Percentiles rank a stretch among this genome's conserved stretches.
Conservation (phyloP, 345 rosid genomes). For the Trapa bicornis region DNA sequence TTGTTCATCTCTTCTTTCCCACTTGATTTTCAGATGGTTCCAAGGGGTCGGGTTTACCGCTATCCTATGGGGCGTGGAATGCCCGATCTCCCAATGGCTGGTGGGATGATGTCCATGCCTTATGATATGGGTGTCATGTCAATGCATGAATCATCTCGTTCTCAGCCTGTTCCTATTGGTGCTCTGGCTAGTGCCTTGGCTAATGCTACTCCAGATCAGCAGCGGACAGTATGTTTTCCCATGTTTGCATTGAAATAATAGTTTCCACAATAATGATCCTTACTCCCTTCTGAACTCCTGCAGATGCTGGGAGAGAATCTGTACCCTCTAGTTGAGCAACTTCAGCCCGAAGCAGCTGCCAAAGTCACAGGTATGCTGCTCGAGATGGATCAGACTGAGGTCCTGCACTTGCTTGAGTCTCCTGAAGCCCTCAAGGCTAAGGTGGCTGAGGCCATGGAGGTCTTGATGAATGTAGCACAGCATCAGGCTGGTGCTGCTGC, state of each 20-base stretch:
- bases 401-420: constrained; percentile 83
- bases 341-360: constrained; percentile 80
- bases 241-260: background rate
- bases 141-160: constrained; percentile 40
- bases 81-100: constrained; percentile 65
- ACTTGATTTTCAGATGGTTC: constrained; percentile 44
- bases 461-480: constrained; percentile 60
- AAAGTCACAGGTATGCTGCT: constrained; percentile 95
- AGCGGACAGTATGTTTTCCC: constrained; percentile 52
- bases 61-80: constrained; percentile 70
- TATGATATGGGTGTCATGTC: constrained; percentile 57
- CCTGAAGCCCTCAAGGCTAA: constrained; percentile 82
- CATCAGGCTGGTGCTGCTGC: constrained; percentile 50
- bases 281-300: background rate
- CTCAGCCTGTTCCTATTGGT: constrained; percentile 67
- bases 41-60: constrained; percentile 66
- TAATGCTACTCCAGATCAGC: constrained; percentile 74
- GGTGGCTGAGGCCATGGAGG: constrained; percentile 98
- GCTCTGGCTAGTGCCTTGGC: constrained; percentile 84
- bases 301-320: constrained; percentile 95
- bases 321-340: constrained; percentile 84
- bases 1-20: background rate
- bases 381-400: constrained; percentile 97
- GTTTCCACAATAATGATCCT: background rate
- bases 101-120: constrained; percentile 67